phyloP scores from a whole-genome alignment of 306 rosid species.

The Purshia tridentata region DNA sequence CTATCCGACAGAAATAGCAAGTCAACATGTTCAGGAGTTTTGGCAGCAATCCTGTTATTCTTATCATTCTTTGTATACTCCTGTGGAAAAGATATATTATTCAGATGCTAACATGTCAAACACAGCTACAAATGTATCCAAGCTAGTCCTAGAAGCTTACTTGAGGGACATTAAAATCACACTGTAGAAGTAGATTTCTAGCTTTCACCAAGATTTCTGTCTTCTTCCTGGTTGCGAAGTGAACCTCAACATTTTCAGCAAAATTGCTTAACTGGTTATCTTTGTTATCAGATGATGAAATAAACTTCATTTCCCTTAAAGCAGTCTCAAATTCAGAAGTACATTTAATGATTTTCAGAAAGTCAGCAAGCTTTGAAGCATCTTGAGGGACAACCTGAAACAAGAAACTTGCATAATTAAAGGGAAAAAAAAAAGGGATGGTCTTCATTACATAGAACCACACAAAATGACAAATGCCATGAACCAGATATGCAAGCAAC shows the following conservation, averaged over 20 bases:
- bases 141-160: constrained; percentile 44
- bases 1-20: constrained; percentile 80
- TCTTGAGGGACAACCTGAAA: constrained; percentile 94
- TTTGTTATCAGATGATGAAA: constrained; percentile 64
- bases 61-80: constrained; percentile 56
- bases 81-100: constrained; percentile 38
- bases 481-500: background rate
- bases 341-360: constrained; percentile 68
- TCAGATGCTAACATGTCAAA: constrained; percentile 28
- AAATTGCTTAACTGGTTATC: constrained; percentile 69
- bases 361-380: constrained; percentile 89
- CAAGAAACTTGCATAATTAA: constrained; percentile 15
- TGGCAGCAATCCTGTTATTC: constrained; percentile 35
- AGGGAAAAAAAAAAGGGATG: background rate
- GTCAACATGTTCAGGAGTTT: constrained; percentile 56
- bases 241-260: constrained; percentile 96
- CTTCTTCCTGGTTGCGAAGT: constrained; percentile 87
- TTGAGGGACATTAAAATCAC: constrained; percentile 76
- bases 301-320: constrained; percentile 68
- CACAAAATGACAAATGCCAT: constrained; percentile 7
- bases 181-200: constrained; percentile 70
- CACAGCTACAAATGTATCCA: constrained; percentile 21
- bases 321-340: constrained; percentile 68
- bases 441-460: constrained; percentile 2
- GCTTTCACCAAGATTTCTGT: constrained; percentile 82